Evolutionary conservation across 495 filamentous ascomycete species (phyloP).

Genomic region (Penicillium macrosclerotiorum): DNA sequence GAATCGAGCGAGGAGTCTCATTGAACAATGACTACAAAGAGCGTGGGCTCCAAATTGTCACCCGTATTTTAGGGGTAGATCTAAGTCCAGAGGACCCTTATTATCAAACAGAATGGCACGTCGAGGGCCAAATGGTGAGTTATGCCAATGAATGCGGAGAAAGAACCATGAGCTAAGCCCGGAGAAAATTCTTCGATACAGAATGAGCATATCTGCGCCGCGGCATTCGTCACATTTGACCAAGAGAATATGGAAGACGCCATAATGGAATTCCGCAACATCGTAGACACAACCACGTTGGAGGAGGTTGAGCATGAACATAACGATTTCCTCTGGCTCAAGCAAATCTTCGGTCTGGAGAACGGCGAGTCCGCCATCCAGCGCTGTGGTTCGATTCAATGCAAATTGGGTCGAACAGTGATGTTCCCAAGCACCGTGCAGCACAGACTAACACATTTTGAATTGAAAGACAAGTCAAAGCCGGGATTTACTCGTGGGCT

Average conservation of each 20-base stretch:
- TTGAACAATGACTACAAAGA: conserved; percentile 38
- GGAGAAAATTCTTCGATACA: conserved; percentile 6
- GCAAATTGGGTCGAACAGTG: conserved; percentile 21
- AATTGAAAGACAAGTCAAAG: conserved; percentile 46
- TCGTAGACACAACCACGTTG: conserved; percentile 24
- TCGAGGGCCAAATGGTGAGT: conserved; percentile 39
- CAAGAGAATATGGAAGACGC: conserved; percentile 24
- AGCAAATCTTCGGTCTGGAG: conserved; percentile 34
- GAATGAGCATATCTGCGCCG: conserved; percentile 44
- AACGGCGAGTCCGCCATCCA: conserved; percentile 33
- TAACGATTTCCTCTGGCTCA: conserved; percentile 26
- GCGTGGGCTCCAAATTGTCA: conserved; percentile 37
- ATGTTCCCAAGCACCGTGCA: conserved; percentile 44
- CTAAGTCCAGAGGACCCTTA: conserved; percentile 30
- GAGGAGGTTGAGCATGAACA: conserved; percentile 30
- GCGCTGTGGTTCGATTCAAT: conserved; percentile 22
- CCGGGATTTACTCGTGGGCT: conserved; percentile 47
- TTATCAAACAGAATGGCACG: conserved; percentile 37
- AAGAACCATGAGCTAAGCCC: no score
- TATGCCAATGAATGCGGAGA: background rate
- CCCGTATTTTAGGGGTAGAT: conserved; percentile 35
- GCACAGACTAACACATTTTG: conserved; percentile 44
- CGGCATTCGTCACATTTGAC: conserved; percentile 23
- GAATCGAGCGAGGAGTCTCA: conserved; percentile 26
- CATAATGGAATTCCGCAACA: conserved; percentile 28